These are phyloP conservation scores for Vitis rotundifolia DNA, from an alignment of 164 flowering plant species.

Conservation along the genomic window DNA sequence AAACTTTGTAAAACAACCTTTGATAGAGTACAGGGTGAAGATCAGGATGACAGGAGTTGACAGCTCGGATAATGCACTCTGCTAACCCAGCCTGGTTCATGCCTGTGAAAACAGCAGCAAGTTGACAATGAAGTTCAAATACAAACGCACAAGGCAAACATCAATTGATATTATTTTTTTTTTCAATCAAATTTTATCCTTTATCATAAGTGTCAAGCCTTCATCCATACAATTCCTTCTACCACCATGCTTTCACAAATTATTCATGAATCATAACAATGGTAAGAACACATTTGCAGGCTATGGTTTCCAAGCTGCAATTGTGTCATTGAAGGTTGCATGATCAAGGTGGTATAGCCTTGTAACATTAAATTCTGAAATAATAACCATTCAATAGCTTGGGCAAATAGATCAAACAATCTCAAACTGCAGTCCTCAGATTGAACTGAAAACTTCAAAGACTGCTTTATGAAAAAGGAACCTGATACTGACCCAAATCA, in stretches of 20 bases:
- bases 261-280: not conserved
- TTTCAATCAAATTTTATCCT: not conserved
- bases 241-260: not conserved
- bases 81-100: slow-evolving; percentile 99
- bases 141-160: not conserved
- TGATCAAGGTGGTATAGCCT: not conserved
- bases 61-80: slow-evolving; percentile 90
- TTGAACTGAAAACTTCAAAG: not conserved
- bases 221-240: not conserved
- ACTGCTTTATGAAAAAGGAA: not conserved
- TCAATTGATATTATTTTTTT: not conserved
- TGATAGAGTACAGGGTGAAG: slow-evolving; percentile 93
- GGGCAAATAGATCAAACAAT: not conserved
- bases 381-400: too few species aligned
- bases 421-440: not conserved
- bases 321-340: not conserved
- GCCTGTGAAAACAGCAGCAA: slow-evolving; percentile 42
- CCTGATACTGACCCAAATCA: slow-evolving; percentile 70
- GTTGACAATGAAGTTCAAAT: not conserved
- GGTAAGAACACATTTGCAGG: not conserved
- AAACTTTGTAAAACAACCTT: slow-evolving; percentile 46
- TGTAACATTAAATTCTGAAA: too few species aligned
- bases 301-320: not conserved
- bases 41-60: slow-evolving; percentile 83
- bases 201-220: not conserved